Base-by-base conservation (phyloP, 768 basidiomycete genomes). In the Amanita phalloides region DNA sequence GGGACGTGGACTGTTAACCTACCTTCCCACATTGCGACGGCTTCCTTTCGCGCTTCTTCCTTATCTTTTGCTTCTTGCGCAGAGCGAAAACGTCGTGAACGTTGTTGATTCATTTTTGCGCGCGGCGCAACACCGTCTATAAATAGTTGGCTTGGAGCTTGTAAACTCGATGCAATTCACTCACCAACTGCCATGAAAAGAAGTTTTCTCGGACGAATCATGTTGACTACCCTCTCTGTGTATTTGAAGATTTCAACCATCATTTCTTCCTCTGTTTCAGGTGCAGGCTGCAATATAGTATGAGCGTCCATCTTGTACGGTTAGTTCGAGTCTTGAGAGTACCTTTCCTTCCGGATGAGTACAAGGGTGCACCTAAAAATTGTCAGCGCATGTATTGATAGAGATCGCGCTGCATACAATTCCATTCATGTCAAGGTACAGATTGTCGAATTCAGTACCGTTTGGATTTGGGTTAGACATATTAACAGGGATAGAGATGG, bases 71-170 rank as follows among this genome's bases (percentile, higher is more conserved):
- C 93, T 66, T 99, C 96, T 64, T 95, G 92, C 2, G 91, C 84
- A 20, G 93, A 81, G 54, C 96, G 81, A 71, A 99, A 99, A 51
- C 96, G 91, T 58, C 96, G 78, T 13, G 93, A 92, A 8, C 96
- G 90, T 65, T 99, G 96, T 62, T 99, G 96, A 64, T 99, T 99
- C 96, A 99, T 99, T 71, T 99, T 99, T 37, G 96, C 96, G 61
- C 95, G 83, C 30, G 95, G 95, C 8, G 95, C 95, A 20, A 97
- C 95, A 54, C 95, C 95, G 61, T 98, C 94, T 95, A 51, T 38
- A 39, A 50, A 42, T 56, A 9, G 20, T 21, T 10, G 14, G 23
- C 3, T 28, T 13, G 17, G 17, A n/a, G 37, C 4, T n/a, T 35
- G 47, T 10, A 36, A 47, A 48, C 14, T 11, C 38, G 43, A 39